A percentile compares a stretch with the other conserved stretches of the same genome.
Evolutionary conservation across 179 eudicot genomes (phyloP).

Genomic region (Patellifolia procumbens): DNA sequence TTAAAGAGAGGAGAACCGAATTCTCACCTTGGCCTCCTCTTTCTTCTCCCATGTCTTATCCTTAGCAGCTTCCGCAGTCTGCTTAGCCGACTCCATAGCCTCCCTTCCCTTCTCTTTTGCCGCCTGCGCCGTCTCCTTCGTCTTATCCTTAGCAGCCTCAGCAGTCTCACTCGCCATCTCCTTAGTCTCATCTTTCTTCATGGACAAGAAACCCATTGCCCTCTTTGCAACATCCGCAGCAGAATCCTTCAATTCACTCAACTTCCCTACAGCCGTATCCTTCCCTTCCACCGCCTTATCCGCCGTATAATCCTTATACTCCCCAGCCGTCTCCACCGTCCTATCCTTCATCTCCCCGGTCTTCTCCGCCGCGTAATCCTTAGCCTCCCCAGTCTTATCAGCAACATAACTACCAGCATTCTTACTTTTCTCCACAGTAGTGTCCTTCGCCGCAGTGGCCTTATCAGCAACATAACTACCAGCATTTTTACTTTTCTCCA

Average conservation of each 20-base stretch:
- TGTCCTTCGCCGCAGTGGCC: conserved; percentile 38
- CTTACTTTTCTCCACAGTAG: conserved; percentile 18
- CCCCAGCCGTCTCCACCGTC: conserved; percentile 25
- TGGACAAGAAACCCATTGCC: conserved; percentile 57
- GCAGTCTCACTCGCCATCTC: conserved; percentile 43
- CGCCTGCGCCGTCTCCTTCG: conserved; percentile 34
- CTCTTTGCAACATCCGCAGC: conserved; percentile 59
- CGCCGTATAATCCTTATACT: conserved; percentile 17
- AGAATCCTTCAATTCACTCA: conserved; percentile 64
- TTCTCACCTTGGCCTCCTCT: conserved; percentile 59
- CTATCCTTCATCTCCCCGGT: conserved; percentile 28
- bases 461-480: conserved; percentile 27
- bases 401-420: no score
- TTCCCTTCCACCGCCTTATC: conserved; percentile 45
- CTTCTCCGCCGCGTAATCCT: conserved; percentile 42
- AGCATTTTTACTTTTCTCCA: conserved; percentile 21
- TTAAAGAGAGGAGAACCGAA: conserved; percentile 33
- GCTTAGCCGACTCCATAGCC: conserved; percentile 16
- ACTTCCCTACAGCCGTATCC: conserved; percentile 54
- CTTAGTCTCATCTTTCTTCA: conserved; percentile 71
- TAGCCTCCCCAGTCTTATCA: conserved; percentile 20
- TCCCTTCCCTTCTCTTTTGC: conserved; percentile 25
- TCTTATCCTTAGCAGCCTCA: conserved; percentile 42
- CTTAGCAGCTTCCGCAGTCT: conserved; percentile 6
- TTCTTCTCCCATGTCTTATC: conserved; percentile 26